A percentile compares a stretch with the other conserved stretches of the same genome.
Conservation (phyloP, 176 grass and related monocot species). For the Aegilops tauschii region DNA sequence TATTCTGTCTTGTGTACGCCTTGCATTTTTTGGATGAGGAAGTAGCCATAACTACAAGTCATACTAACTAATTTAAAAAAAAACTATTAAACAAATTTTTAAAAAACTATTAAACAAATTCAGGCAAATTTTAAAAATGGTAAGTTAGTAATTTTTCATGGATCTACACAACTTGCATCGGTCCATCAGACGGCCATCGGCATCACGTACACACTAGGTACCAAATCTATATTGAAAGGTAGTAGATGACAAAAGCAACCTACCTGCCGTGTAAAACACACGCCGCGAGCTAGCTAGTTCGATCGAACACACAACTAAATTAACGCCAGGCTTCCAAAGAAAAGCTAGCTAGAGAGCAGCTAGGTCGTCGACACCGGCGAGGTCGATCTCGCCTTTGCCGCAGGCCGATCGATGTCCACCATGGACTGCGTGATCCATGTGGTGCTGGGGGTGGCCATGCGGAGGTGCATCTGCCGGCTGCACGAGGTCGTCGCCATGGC, state of each 20-base stretch:
- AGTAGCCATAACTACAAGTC: too few relatives aligned
- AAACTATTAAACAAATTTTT: too few relatives aligned
- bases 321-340: neutral
- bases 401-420: neutral
- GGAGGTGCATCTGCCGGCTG: conserved; percentile 59
- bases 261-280: conserved; percentile 15
- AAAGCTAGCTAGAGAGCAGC: neutral
- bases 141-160: neutral
- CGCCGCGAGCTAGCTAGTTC: neutral
- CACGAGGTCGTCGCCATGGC: conserved; percentile 39
- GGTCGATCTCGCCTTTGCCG: neutral
- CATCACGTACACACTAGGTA: neutral
- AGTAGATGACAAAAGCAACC: conserved; percentile 8
- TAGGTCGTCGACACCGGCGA: neutral
- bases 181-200: neutral
- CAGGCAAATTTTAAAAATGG: neutral
- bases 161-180: neutral
- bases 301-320: neutral
- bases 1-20: too few relatives aligned
- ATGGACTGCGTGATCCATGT: conserved; percentile 36
- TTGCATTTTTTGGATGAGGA: too few relatives aligned
- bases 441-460: conserved; percentile 55
- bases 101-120: too few relatives aligned
- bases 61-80: too few relatives aligned
- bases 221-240: neutral